Percentiles rank a stretch among this genome's conserved stretches.
Conservation (phyloP, 192 early-diverging fungal species). For the Coemansia sp. region DNA sequence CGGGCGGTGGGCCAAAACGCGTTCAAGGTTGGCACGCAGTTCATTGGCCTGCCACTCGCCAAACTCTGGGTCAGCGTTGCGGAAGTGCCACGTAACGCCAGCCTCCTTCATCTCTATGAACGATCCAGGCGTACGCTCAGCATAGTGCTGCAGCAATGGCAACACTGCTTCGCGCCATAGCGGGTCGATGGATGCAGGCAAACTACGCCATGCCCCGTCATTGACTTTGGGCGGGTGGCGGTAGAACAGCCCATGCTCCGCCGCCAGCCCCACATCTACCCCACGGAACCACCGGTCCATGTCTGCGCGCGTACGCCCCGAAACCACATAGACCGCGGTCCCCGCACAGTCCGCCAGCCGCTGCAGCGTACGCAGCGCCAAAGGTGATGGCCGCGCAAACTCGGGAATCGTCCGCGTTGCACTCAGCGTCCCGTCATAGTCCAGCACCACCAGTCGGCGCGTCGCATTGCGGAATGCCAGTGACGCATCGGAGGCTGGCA, state of each 20-base stretch:
- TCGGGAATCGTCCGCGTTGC: conserved; percentile 83
- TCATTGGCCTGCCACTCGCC: conserved; percentile 98
- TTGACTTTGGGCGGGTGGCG: conserved; percentile 70
- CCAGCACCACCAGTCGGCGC: conserved; percentile 75
- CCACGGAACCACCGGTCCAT: conserved; percentile 90
- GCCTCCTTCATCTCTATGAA: conserved; percentile 99
- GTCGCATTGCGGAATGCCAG: neutral
- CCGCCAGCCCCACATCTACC: conserved; percentile 84
- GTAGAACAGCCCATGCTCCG: conserved; percentile 99
- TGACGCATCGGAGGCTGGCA: conserved; percentile 11
- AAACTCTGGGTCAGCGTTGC: conserved; percentile 92
- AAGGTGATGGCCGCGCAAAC: conserved; percentile 84
- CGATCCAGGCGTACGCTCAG: conserved; percentile 93
- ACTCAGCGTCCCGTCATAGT: conserved; percentile 97
- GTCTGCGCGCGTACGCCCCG: conserved; percentile 84
- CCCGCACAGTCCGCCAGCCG: conserved; percentile 70
- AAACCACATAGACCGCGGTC: conserved; percentile 93
- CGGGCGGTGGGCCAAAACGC: conserved; percentile 88
- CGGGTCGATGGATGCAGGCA: conserved; percentile 78
- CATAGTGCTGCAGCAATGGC: conserved; percentile 96
- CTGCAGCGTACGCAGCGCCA: conserved; percentile 67
- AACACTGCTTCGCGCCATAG: conserved; percentile 90
- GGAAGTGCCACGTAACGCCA: conserved; percentile 97
- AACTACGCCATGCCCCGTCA: conserved; percentile 68
- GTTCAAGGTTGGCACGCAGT: conserved; percentile 95